Evolutionary conservation across 768 basidiomycete genomes (phyloP), one percentile per base, ranked within the genome.

Genomic region (Leccinum truebloodii): DNA sequence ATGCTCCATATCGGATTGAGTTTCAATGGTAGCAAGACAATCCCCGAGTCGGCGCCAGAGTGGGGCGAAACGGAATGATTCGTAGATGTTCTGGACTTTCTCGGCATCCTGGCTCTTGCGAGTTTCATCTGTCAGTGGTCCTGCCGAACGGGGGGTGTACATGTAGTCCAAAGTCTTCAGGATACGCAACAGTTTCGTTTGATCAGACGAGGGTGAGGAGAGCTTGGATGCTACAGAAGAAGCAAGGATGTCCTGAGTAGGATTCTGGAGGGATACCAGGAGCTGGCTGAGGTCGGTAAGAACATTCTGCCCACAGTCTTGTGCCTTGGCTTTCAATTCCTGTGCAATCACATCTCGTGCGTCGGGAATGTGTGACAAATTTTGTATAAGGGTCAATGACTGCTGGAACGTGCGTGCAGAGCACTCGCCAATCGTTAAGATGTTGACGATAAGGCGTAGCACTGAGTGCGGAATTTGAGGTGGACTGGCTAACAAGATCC

Each of bases 161-260:
- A 97, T 95, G 73, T 95, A 96, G 72, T 98, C 97, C 69, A 99
- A 90, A 10, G 96, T 97, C 78, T 98, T 99, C 65, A 99, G 80
- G 14, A 99, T 89, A 13, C 97, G 84, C 7, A 99, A 81, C 5
- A 99, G 84, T 75, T 97, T 97, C n/a, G 97, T 95, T 78, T 99
- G 97, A 48, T 87, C 86, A 0, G 95, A 95, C 1, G 95, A 95
- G 2, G 95, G 88, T 1, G 94, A 87, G 1, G 96, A 96, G 78
- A 99, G 98, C 67, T 90, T 93, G 50, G 90, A 85, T 7, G 96
- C 87, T 6, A 92, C 85, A 4, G 87, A 82, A 49, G 84, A 86
- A 16, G 88, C 79, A 24, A 86, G 75, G 14, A 83, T 77, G 56
- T 86, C 87, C 22, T 78, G 81, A 52, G 80, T 75, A 13, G 84